These are phyloP conservation scores for Breynia disticha DNA, from an alignment of 441 rosid species.

Conservation along the genomic window DNA sequence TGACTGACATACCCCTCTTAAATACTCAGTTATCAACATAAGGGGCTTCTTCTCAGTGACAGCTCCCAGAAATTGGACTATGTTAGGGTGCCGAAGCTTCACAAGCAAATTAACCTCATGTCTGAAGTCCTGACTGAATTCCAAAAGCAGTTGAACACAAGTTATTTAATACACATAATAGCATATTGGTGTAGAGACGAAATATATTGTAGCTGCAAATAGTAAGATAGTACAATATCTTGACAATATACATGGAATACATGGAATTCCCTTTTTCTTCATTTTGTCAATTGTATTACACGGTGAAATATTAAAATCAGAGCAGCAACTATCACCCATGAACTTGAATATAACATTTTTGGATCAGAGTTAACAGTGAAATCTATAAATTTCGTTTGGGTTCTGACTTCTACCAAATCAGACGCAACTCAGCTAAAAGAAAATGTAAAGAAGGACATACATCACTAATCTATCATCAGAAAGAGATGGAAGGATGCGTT, in stretches of 20 bases:
- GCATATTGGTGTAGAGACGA: neutral
- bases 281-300: neutral
- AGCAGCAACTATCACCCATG: neutral
- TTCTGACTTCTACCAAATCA: constrained; percentile 1
- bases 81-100: constrained; percentile 96
- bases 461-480: constrained; percentile 98
- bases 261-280: neutral
- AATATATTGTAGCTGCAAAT: too few species aligned
- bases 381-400: constrained; percentile 3
- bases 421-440: neutral
- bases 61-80: constrained; percentile 97
- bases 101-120: constrained; percentile 96
- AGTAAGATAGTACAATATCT: constrained; percentile 10
- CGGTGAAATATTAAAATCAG: neutral
- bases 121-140: constrained; percentile 93
- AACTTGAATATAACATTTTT: neutral
- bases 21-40: constrained; percentile 89
- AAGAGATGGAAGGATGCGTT: constrained; percentile 94
- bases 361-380: neutral
- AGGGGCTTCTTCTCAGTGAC: constrained; percentile 97
- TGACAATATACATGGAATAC: neutral
- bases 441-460: constrained; percentile 34
- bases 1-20: constrained; percentile 66
- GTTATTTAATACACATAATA: neutral
- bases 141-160: constrained; percentile 16